phyloP scores from a whole-genome alignment of 352 stramenopile species.

The Globisporangium nunn region DNA sequence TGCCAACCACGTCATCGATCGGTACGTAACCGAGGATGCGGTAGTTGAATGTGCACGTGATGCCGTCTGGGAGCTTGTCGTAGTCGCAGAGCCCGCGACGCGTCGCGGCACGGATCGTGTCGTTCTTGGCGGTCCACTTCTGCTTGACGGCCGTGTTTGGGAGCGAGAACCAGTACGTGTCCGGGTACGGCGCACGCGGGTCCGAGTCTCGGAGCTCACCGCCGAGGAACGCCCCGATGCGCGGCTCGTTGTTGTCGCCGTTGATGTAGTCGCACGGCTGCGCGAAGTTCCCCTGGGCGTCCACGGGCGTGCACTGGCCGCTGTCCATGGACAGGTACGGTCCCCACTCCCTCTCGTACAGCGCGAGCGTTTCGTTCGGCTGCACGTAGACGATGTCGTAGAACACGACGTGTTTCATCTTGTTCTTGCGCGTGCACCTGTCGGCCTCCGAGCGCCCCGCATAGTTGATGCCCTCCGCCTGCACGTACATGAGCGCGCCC shows the following conservation, averaged over 20 bases:
- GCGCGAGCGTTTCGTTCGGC: slow-evolving; percentile 65
- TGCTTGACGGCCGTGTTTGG: slow-evolving; percentile 50
- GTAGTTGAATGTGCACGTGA: slow-evolving; percentile 70
- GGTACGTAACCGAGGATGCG: slow-evolving; percentile 57
- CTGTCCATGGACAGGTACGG: slow-evolving; percentile 61
- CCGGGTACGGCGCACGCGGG: slow-evolving; percentile 51
- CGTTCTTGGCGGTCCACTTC: slow-evolving; percentile 2
- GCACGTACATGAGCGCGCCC: slow-evolving; percentile 41
- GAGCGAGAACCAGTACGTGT: slow-evolving; percentile 78
- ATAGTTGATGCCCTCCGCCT: slow-evolving; percentile 44
- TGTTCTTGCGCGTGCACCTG: slow-evolving; percentile 55
- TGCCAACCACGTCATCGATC: slow-evolving; percentile 73
- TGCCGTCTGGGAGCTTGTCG: slow-evolving; percentile 39
- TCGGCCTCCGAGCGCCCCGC: slow-evolving; percentile 19
- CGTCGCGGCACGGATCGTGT: slow-evolving; percentile 22
- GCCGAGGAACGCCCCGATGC: slow-evolving; percentile 66
- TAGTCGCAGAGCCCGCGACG: slow-evolving; percentile 6
- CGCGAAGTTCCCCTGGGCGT: slow-evolving; percentile 26
- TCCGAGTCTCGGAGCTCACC: slow-evolving; percentile 39
- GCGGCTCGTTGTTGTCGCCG: slow-evolving; percentile 46
- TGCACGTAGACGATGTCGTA: slow-evolving; percentile 76
- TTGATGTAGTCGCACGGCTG: slow-evolving; percentile 69
- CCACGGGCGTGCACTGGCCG: slow-evolving; percentile 47
- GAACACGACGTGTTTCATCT: slow-evolving; percentile 76
- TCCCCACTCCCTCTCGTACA: slow-evolving; percentile 68